phyloP scores from a whole-genome alignment of 192 early-diverging fungal genomes.

The Umbelopsis ramanniana region DNA sequence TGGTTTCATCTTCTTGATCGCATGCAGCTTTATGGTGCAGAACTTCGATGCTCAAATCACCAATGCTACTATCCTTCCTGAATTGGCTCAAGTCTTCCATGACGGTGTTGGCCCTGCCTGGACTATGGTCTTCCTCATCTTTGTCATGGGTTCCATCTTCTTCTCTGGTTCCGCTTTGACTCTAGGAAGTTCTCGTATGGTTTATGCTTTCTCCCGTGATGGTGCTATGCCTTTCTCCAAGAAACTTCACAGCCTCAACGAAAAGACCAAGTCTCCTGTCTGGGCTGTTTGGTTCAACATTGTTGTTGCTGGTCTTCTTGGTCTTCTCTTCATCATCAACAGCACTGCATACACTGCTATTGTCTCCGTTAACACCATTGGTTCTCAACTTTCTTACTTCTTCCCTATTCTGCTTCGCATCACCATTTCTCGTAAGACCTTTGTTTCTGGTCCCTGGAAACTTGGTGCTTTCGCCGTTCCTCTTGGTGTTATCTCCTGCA shows the following conservation, averaged over 20 bases:
- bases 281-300: conserved; percentile 59
- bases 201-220: conserved; percentile 61
- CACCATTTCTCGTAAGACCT: conserved; percentile 45
- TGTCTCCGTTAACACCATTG: conserved; percentile 62
- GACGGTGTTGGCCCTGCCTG: conserved; percentile 48
- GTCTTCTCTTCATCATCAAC: conserved; percentile 52
- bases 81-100: conserved; percentile 50
- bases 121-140: conserved; percentile 51
- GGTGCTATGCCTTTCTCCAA: conserved; percentile 58
- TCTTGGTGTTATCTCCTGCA: conserved; percentile 40
- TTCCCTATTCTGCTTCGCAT: conserved; percentile 55
- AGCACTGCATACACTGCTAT: conserved; percentile 54
- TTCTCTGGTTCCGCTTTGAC: conserved; percentile 53
- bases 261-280: conserved; percentile 48
- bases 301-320: conserved; percentile 51
- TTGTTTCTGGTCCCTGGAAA: conserved; percentile 51
- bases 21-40: conserved; percentile 47
- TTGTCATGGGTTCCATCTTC: conserved; percentile 53
- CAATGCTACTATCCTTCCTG: conserved; percentile 40
- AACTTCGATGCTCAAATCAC: conserved; percentile 43
- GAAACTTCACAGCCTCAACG: conserved; percentile 46
- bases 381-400: conserved; percentile 52
- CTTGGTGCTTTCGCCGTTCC: conserved; percentile 47
- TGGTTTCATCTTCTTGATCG: conserved; percentile 53
- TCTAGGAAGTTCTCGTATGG: conserved; percentile 56